phyloP scores from a whole-genome alignment of 257 asterid species.

The Ajuga chamaepitys region DNA sequence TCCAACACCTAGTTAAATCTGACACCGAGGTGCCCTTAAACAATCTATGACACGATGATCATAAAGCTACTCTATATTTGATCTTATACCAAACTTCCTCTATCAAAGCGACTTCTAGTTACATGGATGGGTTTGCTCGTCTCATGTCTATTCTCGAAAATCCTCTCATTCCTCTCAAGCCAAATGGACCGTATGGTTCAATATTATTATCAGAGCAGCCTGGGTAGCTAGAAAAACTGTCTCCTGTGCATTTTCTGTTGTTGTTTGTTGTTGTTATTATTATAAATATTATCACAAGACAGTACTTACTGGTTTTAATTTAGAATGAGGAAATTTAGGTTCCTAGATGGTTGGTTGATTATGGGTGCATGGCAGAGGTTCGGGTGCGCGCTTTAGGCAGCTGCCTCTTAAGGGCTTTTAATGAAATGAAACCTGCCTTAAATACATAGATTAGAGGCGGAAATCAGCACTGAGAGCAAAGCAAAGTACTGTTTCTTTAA shows the following conservation, averaged over 20 bases:
- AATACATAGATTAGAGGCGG: background rate
- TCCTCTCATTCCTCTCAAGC: no score
- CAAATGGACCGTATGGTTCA: no score
- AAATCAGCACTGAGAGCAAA: background rate
- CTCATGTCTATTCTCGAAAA: background rate
- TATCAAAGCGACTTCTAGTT: no score
- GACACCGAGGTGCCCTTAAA: no score
- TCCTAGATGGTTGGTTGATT: background rate
- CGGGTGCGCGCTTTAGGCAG: background rate
- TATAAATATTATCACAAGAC: no score
- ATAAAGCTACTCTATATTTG: no score
- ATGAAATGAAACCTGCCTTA: background rate
- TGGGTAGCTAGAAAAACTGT: no score
- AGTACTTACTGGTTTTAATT: background rate
- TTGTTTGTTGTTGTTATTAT: no score
- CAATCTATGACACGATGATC: no score
- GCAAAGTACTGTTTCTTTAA: background rate
- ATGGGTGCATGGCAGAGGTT: background rate
- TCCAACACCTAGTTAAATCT: no score
- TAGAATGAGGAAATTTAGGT: background rate
- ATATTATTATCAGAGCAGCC: no score
- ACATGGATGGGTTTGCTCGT: background rate
- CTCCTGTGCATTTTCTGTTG: background rate
- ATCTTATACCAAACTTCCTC: no score
- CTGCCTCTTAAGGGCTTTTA: background rate